Percentiles rank a stretch among this genome's conserved stretches.
Evolutionary conservation across 1,284 basidiomycete species (phyloP).

Genomic region (Clitocybe nebularis): DNA sequence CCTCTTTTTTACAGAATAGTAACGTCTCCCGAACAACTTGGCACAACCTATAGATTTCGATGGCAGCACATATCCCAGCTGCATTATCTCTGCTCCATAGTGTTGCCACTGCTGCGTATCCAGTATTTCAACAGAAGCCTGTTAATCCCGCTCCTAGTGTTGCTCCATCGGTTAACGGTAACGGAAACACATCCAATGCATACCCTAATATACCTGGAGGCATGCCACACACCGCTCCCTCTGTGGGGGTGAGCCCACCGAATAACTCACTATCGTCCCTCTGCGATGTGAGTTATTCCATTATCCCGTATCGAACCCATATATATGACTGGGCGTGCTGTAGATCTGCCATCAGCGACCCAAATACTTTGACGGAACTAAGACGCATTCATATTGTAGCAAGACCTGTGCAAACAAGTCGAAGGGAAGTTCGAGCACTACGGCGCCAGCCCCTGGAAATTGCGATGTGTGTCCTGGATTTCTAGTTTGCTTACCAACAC

Average conservation of each 20-base stretch:
- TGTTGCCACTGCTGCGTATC: constrained; percentile 44
- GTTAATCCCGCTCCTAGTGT: constrained; percentile 19
- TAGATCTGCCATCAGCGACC: constrained; percentile 49
- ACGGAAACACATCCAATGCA: constrained; percentile 21
- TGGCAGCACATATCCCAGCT: constrained; percentile 45
- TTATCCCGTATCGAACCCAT: no score
- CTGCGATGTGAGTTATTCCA: constrained; percentile 32
- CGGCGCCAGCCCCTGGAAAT: constrained; percentile 20
- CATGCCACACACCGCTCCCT: constrained; percentile 7
- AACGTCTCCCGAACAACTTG: constrained; percentile 11
- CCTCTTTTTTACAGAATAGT: constrained; percentile 18
- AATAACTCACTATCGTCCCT: constrained; percentile 20
- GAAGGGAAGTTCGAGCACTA: constrained; percentile 17
- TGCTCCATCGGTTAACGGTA: constrained; percentile 17
- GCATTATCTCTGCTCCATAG: constrained; percentile 50
- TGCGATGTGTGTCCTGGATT: constrained; percentile 31
- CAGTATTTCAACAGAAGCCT: constrained; percentile 35
- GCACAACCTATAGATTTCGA: constrained; percentile 20
- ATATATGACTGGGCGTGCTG: no score
- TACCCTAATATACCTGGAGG: constrained; percentile 21
- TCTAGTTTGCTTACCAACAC: not conserved
- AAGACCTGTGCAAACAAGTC: constrained; percentile 41
- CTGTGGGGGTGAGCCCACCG: constrained; percentile 18
- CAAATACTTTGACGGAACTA: constrained; percentile 42
- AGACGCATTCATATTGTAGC: constrained; percentile 41